Evolutionary conservation across 139 green algal species (phyloP).

Genomic region (Zygnema cylindricum): DNA sequence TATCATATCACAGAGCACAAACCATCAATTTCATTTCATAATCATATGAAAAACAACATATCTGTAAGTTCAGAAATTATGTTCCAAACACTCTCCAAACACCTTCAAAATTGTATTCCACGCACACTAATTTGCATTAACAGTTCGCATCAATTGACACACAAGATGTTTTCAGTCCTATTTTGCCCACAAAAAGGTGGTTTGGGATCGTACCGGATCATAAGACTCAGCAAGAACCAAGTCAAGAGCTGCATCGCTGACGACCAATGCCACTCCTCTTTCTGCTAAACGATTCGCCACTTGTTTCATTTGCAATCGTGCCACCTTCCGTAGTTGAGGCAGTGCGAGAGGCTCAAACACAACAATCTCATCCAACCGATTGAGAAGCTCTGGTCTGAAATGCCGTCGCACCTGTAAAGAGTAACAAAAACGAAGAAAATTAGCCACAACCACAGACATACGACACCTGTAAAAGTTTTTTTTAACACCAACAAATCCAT

Average conservation of each 20-base stretch:
- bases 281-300: slow-evolving; percentile 73
- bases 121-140: too few relatives aligned
- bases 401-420: slow-evolving; percentile 29
- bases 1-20: slow-evolving; percentile 3
- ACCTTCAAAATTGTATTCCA: too few relatives aligned
- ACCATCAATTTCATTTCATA: neutral
- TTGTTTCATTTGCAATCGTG: slow-evolving; percentile 73
- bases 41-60: neutral
- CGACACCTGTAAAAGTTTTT: slow-evolving; percentile 21
- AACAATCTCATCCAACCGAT: slow-evolving; percentile 88
- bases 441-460: slow-evolving; percentile 10
- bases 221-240: slow-evolving; percentile 56
- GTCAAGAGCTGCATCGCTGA: slow-evolving; percentile 71
- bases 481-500: too few relatives aligned
- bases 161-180: too few relatives aligned
- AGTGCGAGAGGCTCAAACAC: slow-evolving; percentile 82
- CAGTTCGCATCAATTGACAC: too few relatives aligned
- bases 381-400: slow-evolving; percentile 88
- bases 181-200: neutral
- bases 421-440: neutral
- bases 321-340: slow-evolving; percentile 76
- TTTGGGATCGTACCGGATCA: slow-evolving; percentile 36
- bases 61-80: neutral
- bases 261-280: slow-evolving; percentile 71
- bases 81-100: too few relatives aligned